Base-by-base conservation (phyloP, 495 filamentous ascomycete species). In the Podospora bellae-mahoneyi region DNA sequence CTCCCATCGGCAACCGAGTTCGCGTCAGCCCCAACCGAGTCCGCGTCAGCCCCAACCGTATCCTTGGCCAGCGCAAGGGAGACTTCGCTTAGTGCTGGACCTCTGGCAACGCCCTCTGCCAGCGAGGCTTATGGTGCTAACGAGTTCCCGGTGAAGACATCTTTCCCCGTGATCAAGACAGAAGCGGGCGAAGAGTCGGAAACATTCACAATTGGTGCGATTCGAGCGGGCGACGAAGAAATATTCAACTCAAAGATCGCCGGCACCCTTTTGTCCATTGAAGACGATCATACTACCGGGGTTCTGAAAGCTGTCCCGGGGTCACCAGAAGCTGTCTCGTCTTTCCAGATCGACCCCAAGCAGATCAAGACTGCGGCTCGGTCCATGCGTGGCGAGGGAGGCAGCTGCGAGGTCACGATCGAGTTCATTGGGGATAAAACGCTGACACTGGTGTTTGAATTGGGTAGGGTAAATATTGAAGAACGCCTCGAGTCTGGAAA, bases 321-420 rank as follows among this genome's bases (percentile, higher is more conserved):
- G 4, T 65, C 44, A 2, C 54, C 64, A 2, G 64, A 48, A 15
- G 6, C 60, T 9, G n/a, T 34, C 20, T n/a, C 48, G 13, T 2
- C 34, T 30, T n/a, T 75, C 20, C 65, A 70, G 9, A 64, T 77
- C 20, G 72, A 74, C n/a, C 70, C 76, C 2, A 66, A 67, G 30
- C 64, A 69, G 56, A 28, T 75, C 27, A 70, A 69, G 15, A 34
- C 57, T 2, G 71, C 63, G 9, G 73, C 71, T 7, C n/a, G 68
- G 65, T 55, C 20, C 23, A 20, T 58, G 44, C 30, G 7, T 28
- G 32, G 56, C 30, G 64, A 16, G 15, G 63, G 28, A 5, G 60
- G 60, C 20, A 62, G 56, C 2, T 69, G 65, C n/a, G 28, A 63
- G 1, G 69, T 77, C 2, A 66, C 55, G 48, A 20, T 77, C 0